Percentiles rank a stretch among this genome's conserved stretches.
Evolutionary conservation across 768 basidiomycete species (phyloP).

Genomic region (Boletus tylopilopsis): DNA sequence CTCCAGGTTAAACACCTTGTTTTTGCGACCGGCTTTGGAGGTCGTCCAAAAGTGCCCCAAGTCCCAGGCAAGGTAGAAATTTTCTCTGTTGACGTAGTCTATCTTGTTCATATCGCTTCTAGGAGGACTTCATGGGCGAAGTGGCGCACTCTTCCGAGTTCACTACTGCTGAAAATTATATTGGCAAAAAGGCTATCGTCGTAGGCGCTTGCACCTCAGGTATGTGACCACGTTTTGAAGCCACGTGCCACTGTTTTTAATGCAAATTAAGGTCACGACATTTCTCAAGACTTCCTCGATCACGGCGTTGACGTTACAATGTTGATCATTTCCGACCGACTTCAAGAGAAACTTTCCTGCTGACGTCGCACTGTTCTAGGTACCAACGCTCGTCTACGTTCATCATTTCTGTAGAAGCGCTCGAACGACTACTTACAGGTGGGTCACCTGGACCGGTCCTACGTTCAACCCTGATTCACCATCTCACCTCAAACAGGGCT

Average conservation of each 20-base stretch:
- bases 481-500: not conserved
- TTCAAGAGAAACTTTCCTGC: not conserved
- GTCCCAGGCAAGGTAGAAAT: slow-evolving; percentile 39
- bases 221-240: slow-evolving; percentile 16
- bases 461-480: not conserved
- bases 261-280: slow-evolving; percentile 30
- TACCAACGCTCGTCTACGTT: slow-evolving; percentile 1
- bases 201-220: slow-evolving; percentile 66
- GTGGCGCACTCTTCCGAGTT: slow-evolving; percentile 51
- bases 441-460: not conserved
- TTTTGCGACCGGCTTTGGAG: slow-evolving; percentile 52
- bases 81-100: too few relatives aligned
- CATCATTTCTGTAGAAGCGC: not conserved
- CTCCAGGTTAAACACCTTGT: slow-evolving; percentile 49
- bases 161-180: slow-evolving; percentile 43
- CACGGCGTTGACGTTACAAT: slow-evolving; percentile 30
- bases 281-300: slow-evolving; percentile 34
- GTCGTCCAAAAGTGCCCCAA: slow-evolving; percentile 41
- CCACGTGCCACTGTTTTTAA: slow-evolving; percentile 2
- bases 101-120: not conserved
- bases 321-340: slow-evolving; percentile 3
- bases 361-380: slow-evolving; percentile 1
- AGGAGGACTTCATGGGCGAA: slow-evolving; percentile 53
- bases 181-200: slow-evolving; percentile 64
- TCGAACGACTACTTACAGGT: not conserved